phyloP scores from a whole-genome alignment of 2,329 filamentous ascomycete species.

The Fusarium succisae region DNA sequence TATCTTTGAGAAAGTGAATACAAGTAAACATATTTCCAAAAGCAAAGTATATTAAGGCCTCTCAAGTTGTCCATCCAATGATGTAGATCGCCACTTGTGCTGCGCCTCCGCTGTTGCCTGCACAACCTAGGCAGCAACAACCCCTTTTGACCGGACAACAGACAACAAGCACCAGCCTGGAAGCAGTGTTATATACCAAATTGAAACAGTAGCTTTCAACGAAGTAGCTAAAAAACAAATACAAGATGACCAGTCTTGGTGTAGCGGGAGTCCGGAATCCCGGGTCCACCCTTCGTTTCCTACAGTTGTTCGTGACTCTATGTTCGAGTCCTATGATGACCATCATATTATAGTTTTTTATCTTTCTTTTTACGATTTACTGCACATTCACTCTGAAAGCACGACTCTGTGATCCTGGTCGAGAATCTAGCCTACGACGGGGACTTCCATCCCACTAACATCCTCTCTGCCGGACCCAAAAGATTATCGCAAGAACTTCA shows the following conservation, averaged over 20 bases:
- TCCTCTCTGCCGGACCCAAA: not conserved
- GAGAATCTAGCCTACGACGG: not conserved
- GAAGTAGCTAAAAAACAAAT: not conserved
- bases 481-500: not conserved
- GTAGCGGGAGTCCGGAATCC: not conserved
- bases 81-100: not conserved
- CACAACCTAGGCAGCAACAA: not conserved
- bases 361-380: not conserved
- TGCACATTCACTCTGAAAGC: not conserved
- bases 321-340: not conserved
- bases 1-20: fast-evolving
- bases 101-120: not conserved
- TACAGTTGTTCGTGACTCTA: not conserved
- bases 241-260: not conserved
- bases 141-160: not conserved
- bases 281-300: not conserved
- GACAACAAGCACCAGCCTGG: not conserved
- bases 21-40: not conserved
- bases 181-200: not conserved
- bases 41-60: not conserved
- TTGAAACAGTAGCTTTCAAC: not conserved
- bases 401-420: too few relatives aligned
- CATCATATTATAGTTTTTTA: not conserved
- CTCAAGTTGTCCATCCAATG: not conserved
- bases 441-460: not conserved